Percentiles rank a stretch among this genome's conserved stretches.
Evolutionary conservation across 2,329 filamentous ascomycete species (phyloP).

Genomic region (Phoma sp.): DNA sequence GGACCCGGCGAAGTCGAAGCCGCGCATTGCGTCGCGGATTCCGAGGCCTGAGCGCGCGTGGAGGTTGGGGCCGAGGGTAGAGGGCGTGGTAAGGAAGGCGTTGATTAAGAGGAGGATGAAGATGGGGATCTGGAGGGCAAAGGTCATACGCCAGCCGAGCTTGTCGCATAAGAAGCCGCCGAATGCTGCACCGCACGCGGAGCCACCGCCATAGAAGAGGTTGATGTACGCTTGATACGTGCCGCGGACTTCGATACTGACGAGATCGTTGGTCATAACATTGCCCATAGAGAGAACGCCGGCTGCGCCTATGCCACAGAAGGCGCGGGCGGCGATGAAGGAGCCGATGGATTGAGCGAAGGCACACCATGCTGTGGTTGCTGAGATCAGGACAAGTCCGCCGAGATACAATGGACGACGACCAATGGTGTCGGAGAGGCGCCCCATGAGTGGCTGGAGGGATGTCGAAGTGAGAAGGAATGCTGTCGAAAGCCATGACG

Average conservation of each 20-base stretch:
- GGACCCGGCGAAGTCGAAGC: slow-evolving; percentile 60
- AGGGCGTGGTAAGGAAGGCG: slow-evolving; percentile 53
- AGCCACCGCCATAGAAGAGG: slow-evolving; percentile 64
- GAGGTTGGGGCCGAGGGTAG: slow-evolving; percentile 55
- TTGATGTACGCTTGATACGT: slow-evolving; percentile 75
- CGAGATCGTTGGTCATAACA: slow-evolving; percentile 76
- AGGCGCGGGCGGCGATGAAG: slow-evolving; percentile 73
- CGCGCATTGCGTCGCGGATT: slow-evolving; percentile 53
- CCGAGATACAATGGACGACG: slow-evolving; percentile 71
- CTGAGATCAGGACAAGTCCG: slow-evolving; percentile 67
- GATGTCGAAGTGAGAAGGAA: slow-evolving; percentile 80
- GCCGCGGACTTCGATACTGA: slow-evolving; percentile 76
- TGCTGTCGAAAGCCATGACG: slow-evolving; percentile 82
- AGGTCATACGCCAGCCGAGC: slow-evolving; percentile 78
- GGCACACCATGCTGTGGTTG: slow-evolving; percentile 74
- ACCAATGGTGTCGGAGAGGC: slow-evolving; percentile 77
- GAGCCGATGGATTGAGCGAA: slow-evolving; percentile 71
- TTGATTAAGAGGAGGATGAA: slow-evolving; percentile 56
- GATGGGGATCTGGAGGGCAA: slow-evolving; percentile 60
- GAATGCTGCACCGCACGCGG: slow-evolving; percentile 68
- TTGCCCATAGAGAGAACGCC: slow-evolving; percentile 73
- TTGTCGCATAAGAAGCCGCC: slow-evolving; percentile 74
- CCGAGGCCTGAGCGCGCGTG: slow-evolving; percentile 52
- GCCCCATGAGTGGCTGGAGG: slow-evolving; percentile 77
- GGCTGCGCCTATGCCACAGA: slow-evolving; percentile 77